Base-by-base conservation (phyloP, 2,329 filamentous ascomycete species). In the Pseudogymnoascus sp. region DNA sequence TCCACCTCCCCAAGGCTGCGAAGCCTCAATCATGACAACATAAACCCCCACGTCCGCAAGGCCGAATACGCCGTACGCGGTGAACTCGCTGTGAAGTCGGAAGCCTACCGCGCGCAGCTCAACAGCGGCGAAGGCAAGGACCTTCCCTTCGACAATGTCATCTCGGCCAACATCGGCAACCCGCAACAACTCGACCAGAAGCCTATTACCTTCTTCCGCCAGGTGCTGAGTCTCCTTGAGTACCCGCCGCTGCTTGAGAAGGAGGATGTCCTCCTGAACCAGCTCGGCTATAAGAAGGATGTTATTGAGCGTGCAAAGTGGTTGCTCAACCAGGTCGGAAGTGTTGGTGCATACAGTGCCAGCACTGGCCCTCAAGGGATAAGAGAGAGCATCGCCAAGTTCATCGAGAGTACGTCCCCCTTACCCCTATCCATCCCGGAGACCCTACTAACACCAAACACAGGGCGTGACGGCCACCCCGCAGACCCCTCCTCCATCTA, bases 161-260 rank as follows among this genome's bases (percentile, higher is more conserved):
- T 99, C 79, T 93, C 90, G 67, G 95, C 95, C 78, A 99, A 99
- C 80, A 99, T 99, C 73, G 95, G 95, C 74, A 99, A 99, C 81
- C 95, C 95, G 3, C 95, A 99, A 78, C 95, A 99, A 79, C 86
- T 99, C 67, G 95, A 97, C 79, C 95, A 99, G 83, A 96, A 97
- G 82, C 95, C 95, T 72, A 93, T 99, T 72, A 99, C 95, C 70
- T 99, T 97, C 82, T 97, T 99, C 86, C 88, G 95, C 70, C 93
- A 99, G 79, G 95, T 99, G 29, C 84, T 95, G 72, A 96, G 91
- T 78, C 77, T 99, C 66, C 78, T 97, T 64, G 95, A 99, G 81
- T 93, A 97, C 80, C 95, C 95, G 0, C 75, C 81, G 64, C 81
- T 99, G 35, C 82, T 99, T 65, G 83, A 96, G 73, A 87, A 96